Evolutionary conservation across 2,329 filamentous ascomycete genomes (phyloP).

Genomic region (Pseudogymnoascus sp.): DNA sequence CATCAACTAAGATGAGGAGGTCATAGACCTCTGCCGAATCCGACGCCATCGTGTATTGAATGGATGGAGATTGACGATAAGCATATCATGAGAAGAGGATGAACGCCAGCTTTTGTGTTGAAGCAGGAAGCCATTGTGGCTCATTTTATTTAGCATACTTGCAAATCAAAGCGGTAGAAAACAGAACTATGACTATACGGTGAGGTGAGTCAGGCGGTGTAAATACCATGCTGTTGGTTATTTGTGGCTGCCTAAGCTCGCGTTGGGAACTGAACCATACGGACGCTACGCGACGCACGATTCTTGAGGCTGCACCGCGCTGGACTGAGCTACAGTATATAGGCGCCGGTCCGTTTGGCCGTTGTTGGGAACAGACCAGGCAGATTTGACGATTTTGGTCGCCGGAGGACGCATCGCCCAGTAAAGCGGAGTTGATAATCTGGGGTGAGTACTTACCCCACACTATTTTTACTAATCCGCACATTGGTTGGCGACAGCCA

Average conservation of each 20-base stretch:
- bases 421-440: neutral
- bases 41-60: neutral
- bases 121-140: neutral
- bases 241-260: neutral
- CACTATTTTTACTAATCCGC: neutral
- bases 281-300: neutral
- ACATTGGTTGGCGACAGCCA: neutral
- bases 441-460: neutral
- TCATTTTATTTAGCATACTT: neutral
- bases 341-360: neutral
- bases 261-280: neutral
- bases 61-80: neutral
- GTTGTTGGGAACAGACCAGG: neutral
- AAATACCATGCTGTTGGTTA: neutral
- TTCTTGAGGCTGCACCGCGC: neutral
- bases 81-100: neutral
- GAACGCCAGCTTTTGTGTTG: neutral
- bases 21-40: constrained; percentile 30
- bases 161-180: neutral
- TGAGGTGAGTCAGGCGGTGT: neutral
- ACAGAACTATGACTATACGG: neutral
- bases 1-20: constrained; percentile 41
- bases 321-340: neutral
- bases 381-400: neutral
- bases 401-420: neutral